Evolutionary conservation across 2,329 filamentous ascomycete genomes (phyloP).

Genomic region (Aureobasidium sp.): DNA sequence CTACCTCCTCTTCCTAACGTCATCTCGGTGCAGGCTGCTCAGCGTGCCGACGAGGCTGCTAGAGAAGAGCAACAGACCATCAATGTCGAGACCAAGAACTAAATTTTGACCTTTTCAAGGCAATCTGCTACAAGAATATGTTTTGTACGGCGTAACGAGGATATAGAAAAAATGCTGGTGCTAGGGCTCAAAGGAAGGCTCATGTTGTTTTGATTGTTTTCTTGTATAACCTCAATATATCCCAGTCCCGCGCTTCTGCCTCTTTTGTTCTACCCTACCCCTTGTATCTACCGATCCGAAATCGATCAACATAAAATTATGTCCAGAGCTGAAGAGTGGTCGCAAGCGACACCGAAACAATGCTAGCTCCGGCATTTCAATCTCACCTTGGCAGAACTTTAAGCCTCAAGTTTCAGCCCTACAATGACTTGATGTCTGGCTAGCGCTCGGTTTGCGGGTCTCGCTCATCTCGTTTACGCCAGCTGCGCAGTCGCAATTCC

Average conservation of each 20-base stretch:
- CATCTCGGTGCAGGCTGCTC: conserved; percentile 25
- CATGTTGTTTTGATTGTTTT: conserved; percentile 8
- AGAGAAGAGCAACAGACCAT: conserved; percentile 16
- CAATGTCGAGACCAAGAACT: conserved; percentile 12
- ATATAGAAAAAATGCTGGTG: conserved; percentile 3
- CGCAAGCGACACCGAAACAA: neutral
- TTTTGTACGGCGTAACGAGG: neutral
- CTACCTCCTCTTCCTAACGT: conserved; percentile 38
- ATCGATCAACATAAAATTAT: neutral
- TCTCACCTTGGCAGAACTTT: neutral
- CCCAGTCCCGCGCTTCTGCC: neutral
- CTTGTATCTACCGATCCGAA: neutral
- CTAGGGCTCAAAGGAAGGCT: neutral
- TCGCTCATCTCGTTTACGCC: conserved; percentile 7
- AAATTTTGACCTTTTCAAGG: neutral
- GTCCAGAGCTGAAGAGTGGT: neutral
- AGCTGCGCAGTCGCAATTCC: neutral
- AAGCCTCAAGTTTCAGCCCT: conserved; percentile 2
- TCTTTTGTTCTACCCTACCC: neutral
- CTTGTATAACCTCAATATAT: conserved; percentile 12
- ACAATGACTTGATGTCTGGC: neutral
- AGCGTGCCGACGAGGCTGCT: conserved; percentile 16
- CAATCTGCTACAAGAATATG: neutral
- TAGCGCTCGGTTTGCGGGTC: neutral
- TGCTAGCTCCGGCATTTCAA: neutral